A percentile compares a stretch with the other conserved stretches of the same genome.
phyloP scores from a whole-genome alignment of 805 yeast genomes.

The Blastobotrys robertii region DNA sequence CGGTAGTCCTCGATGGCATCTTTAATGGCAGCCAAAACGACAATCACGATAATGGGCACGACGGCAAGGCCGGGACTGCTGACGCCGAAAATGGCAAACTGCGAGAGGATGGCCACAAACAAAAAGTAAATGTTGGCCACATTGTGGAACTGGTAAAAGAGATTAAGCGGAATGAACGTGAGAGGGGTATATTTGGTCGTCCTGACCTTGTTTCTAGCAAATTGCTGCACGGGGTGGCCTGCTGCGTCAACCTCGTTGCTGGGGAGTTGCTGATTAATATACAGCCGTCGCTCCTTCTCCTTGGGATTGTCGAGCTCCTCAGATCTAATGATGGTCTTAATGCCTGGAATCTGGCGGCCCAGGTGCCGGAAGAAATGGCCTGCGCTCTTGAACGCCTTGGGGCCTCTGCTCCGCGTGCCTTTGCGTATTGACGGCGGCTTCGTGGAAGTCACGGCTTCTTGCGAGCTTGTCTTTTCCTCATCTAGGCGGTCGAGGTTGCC shows the following conservation, averaged over 20 bases:
- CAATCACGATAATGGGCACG: constrained; percentile 75
- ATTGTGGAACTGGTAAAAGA: constrained; percentile 70
- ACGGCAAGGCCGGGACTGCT: constrained; percentile 64
- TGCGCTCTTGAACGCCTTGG: background rate
- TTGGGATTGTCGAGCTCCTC: constrained; percentile 5
- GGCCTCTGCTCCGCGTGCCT: no score
- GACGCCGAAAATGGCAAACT: constrained; percentile 65
- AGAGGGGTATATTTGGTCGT: constrained; percentile 93
- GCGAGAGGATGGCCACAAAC: constrained; percentile 53
- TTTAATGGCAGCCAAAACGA: constrained; percentile 59
- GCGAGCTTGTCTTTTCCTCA: no score
- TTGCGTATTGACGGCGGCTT: no score
- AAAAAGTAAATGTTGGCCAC: constrained; percentile 87
- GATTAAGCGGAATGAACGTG: constrained; percentile 77
- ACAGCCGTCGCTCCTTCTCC: constrained; percentile 31
- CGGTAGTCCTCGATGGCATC: constrained; percentile 74
- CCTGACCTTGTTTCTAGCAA: constrained; percentile 84
- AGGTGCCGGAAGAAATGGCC: constrained; percentile 5
- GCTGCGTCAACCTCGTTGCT: constrained; percentile 27
- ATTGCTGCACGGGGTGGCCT: constrained; percentile 42
- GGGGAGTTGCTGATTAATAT: constrained; percentile 43
- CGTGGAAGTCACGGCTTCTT: no score
- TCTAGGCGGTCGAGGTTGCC: no score
- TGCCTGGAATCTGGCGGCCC: constrained; percentile 12
- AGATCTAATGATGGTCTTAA: constrained; percentile 12